Evolutionary conservation across 2,329 filamentous ascomycete species (phyloP).

Genomic region (Botrytis fabae): DNA sequence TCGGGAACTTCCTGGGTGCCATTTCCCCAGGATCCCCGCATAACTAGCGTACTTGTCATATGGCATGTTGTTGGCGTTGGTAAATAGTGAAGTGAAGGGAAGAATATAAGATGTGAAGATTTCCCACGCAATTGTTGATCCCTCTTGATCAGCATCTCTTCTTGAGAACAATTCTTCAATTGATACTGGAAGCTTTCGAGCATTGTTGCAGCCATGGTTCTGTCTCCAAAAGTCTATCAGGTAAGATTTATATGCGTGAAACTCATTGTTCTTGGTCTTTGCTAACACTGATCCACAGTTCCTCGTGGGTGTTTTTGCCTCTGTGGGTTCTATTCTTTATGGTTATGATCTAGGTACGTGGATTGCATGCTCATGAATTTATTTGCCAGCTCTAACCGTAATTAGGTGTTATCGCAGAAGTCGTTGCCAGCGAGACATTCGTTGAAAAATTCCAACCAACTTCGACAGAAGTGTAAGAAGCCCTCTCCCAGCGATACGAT

Average conservation of each 20-base stretch:
- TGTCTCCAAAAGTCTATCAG: constrained; percentile 42
- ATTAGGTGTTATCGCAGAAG: constrained; percentile 33
- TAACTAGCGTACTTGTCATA: neutral
- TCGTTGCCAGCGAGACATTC: constrained; percentile 51
- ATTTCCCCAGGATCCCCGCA: constrained; percentile 25
- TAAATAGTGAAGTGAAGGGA: neutral
- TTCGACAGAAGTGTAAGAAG: constrained; percentile 36
- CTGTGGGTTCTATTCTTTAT: constrained; percentile 55
- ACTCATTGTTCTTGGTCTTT: neutral
- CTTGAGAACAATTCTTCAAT: neutral
- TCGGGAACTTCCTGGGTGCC: neutral
- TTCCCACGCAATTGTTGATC: neutral
- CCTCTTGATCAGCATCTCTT: neutral
- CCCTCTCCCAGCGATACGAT: neutral
- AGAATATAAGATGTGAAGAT: constrained; percentile 18
- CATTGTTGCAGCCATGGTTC: constrained; percentile 26
- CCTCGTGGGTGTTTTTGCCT: constrained; percentile 50
- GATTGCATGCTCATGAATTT: constrained; percentile 33
- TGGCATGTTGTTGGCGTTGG: constrained; percentile 4
- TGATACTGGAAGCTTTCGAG: constrained; percentile 16
- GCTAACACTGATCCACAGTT: constrained; percentile 34
- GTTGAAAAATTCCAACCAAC: constrained; percentile 43
- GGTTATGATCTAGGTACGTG: constrained; percentile 57
- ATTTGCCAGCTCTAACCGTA: constrained; percentile 14
- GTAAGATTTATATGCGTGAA: constrained; percentile 24